phyloP scores from a whole-genome alignment of 1,284 basidiomycete genomes.

The Athelia psychrophila region DNA sequence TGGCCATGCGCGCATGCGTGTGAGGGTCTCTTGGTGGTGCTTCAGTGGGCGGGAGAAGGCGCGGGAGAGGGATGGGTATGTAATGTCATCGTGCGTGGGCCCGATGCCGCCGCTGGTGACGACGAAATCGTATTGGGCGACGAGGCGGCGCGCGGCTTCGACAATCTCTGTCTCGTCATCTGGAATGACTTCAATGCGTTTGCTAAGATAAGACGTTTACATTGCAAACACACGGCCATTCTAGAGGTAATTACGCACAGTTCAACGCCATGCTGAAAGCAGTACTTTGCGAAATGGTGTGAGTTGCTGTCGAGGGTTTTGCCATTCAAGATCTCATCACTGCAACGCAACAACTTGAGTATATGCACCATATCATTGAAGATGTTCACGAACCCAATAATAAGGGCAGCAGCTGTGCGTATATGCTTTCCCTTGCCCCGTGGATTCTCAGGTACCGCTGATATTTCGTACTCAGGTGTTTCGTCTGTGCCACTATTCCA shows the following conservation, averaged over 20 bases:
- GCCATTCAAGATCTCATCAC: conserved; percentile 83
- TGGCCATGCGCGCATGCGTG: conserved; percentile 70
- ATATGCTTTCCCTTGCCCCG: conserved; percentile 70
- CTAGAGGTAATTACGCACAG: conserved; percentile 50
- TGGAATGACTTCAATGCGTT: conserved; percentile 88
- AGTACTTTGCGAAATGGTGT: conserved; percentile 81
- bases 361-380: background rate
- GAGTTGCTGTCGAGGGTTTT: conserved; percentile 89
- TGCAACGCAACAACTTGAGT: conserved; percentile 21
- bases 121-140: conserved; percentile 84
- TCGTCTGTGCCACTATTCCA: background rate
- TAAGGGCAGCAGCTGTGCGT: conserved; percentile 66
- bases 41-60: conserved; percentile 79
- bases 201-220: conserved; percentile 45
- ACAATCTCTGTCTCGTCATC: conserved; percentile 89
- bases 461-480: conserved; percentile 43
- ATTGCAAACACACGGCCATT: conserved; percentile 13
- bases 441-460: conserved; percentile 57
- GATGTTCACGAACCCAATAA: conserved; percentile 60
- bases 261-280: conserved; percentile 86
- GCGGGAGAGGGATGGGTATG: conserved; percentile 83
- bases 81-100: conserved; percentile 89
- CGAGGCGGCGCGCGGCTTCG: conserved; percentile 83
- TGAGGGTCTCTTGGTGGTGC: conserved; percentile 80
- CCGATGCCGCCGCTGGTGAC: conserved; percentile 87